Evolutionary conservation across 257 asterid genomes (phyloP).

Genomic region (Apocynum venetum): DNA sequence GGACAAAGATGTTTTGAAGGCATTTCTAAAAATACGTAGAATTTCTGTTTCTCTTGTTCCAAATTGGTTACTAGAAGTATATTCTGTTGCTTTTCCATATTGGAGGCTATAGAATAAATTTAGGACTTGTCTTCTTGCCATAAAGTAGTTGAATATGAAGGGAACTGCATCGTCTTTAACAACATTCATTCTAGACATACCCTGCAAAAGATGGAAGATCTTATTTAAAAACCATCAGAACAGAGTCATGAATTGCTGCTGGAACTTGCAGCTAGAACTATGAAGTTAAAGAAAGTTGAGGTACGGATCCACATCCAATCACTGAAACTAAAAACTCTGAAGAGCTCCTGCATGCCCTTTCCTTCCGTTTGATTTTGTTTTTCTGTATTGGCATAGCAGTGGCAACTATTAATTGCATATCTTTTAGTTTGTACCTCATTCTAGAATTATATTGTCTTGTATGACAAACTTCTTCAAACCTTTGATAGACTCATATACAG

Average conservation of each 20-base stretch:
- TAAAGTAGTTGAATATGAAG: conserved; percentile 62
- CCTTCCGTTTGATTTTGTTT: too few relatives aligned
- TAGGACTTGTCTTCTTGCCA: conserved; percentile 68
- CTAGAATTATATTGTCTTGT: too few relatives aligned
- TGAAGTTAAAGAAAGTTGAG: conserved; percentile 66
- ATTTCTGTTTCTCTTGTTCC: not conserved
- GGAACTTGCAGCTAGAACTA: conserved; percentile 58
- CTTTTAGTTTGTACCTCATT: too few relatives aligned
- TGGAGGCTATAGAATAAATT: conserved; percentile 61
- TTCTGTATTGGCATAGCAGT: too few relatives aligned
- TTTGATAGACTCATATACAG: too few relatives aligned
- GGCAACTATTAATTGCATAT: too few relatives aligned
- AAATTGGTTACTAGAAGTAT: conserved; percentile 8
- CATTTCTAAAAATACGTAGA: conserved; percentile 16
- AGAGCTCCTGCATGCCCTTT: not conserved
- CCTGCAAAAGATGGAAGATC: conserved; percentile 54
- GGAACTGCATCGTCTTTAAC: conserved; percentile 68
- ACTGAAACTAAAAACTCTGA: not conserved
- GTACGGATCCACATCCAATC: conserved; percentile 27
- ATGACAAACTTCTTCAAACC: too few relatives aligned
- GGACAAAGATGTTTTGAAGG: conserved; percentile 53
- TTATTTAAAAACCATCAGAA: conserved; percentile 47
- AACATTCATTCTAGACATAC: conserved; percentile 57
- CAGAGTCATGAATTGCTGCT: conserved; percentile 69
- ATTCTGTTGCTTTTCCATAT: conserved; percentile 36